A percentile compares a stretch with the other conserved stretches of the same genome.
phyloP scores from a whole-genome alignment of 2,329 filamentous ascomycete genomes.

The Aureobasidium sp. region DNA sequence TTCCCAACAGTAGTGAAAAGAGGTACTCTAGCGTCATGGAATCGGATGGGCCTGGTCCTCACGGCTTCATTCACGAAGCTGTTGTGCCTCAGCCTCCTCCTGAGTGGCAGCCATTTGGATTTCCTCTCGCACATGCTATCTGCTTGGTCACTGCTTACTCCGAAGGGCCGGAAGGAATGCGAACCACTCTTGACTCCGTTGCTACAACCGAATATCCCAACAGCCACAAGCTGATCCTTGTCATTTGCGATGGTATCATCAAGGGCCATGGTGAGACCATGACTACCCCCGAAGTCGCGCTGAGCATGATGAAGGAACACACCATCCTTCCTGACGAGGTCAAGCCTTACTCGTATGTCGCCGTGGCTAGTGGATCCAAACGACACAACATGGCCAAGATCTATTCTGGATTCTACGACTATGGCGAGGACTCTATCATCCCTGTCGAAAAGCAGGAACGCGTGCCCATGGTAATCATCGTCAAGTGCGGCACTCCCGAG shows the following conservation, averaged over 20 bases:
- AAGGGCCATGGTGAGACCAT: slow-evolving; percentile 85
- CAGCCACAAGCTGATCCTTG: slow-evolving; percentile 94
- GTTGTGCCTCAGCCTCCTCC: slow-evolving; percentile 94
- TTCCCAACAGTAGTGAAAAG: slow-evolving; percentile 36
- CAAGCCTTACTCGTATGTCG: slow-evolving; percentile 88
- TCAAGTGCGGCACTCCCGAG: slow-evolving; percentile 90
- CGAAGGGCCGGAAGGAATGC: slow-evolving; percentile 85
- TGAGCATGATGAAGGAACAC: slow-evolving; percentile 93
- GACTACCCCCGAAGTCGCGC: slow-evolving; percentile 81
- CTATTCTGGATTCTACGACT: slow-evolving; percentile 97
- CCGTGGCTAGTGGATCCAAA: slow-evolving; percentile 90
- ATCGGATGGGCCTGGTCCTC: slow-evolving; percentile 64
- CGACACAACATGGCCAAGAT: slow-evolving; percentile 99
- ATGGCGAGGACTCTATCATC: slow-evolving; percentile 72
- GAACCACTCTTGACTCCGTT: slow-evolving; percentile 91
- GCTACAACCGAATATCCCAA: slow-evolving; percentile 98
- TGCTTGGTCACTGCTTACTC: slow-evolving; percentile 96
- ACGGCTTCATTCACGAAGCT: slow-evolving; percentile 92
- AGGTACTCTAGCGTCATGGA: slow-evolving; percentile 49
- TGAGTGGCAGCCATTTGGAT: slow-evolving; percentile 96
- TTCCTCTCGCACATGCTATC: slow-evolving; percentile 85
- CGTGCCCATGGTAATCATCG: slow-evolving; percentile 93
- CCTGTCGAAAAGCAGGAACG: slow-evolving; percentile 85
- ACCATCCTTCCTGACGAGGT: slow-evolving; percentile 75
- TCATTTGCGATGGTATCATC: slow-evolving; percentile 96